phyloP scores from a whole-genome alignment of 176 grass and related monocot species.

The Carex parvula region DNA sequence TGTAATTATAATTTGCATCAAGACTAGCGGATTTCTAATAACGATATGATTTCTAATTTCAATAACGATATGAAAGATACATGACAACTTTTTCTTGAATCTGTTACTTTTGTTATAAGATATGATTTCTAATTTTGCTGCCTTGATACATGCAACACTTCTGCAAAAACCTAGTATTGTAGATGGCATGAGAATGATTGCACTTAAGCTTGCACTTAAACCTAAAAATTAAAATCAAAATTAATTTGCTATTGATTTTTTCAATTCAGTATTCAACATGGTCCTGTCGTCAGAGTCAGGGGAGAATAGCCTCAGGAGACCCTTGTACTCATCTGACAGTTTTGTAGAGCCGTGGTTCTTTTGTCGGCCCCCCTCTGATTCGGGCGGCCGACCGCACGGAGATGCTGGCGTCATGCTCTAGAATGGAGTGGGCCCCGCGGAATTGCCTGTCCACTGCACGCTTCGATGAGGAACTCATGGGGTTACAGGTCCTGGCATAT shows the following conservation, averaged over 20 bases:
- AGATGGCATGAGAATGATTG: slow-evolving; percentile 99
- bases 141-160: slow-evolving; percentile 45
- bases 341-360: not conserved
- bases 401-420: too few relatives aligned
- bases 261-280: too few relatives aligned
- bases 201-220: slow-evolving; percentile 98
- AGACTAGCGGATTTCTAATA: too few relatives aligned
- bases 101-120: not conserved
- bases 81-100: not conserved
- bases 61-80: too few relatives aligned
- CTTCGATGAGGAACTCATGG: too few relatives aligned
- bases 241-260: too few relatives aligned
- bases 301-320: not conserved
- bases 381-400: not conserved
- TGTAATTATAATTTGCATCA: too few relatives aligned
- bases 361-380: not conserved
- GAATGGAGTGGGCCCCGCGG: too few relatives aligned
- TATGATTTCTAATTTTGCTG: slow-evolving; percentile 23
- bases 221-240: too few relatives aligned
- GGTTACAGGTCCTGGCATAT: too few relatives aligned
- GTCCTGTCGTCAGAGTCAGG: not conserved
- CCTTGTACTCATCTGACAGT: not conserved
- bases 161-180: slow-evolving; percentile 81
- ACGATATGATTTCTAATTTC: too few relatives aligned
- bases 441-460: too few relatives aligned